Evolutionary conservation across 352 stramenopile species (phyloP), one percentile per base, ranked within the genome.

Genomic region (Detonula confervacea): DNA sequence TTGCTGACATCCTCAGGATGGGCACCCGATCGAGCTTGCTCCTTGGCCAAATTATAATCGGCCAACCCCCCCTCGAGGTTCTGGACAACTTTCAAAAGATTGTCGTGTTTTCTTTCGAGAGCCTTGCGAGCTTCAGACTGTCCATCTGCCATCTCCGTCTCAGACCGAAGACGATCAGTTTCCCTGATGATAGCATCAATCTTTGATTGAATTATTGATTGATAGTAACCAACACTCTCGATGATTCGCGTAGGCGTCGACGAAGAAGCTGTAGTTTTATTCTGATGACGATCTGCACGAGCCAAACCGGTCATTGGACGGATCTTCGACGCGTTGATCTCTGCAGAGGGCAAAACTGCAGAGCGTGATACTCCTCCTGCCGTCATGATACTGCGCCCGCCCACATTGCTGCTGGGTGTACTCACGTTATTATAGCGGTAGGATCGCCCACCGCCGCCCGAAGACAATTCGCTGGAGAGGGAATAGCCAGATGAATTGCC

Each of bases 31-130:
- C 66, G 51, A 39, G 55, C 25, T 3, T 74, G 51, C 3, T 74
- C 74, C 35, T 62, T 62, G 33, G 74, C 74, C 37, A 83, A 37
- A 22, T 83, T 77, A 25, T 65, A 70, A 52, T 83, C 74, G 18
- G 59, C 60, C 11, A 83, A 12, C n/a, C 61, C 22, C 42, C 57
- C 52, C 42, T 83, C 74, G 2, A 83, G 22, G 7, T 56, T 39
- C 37, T 69, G 47, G 0, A 83, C 52, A 22, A 51, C 24, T 16
- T 73, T 59, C 12, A 65, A 37, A 18, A 63, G 46, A 55, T 62
- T 44, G 6, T 68, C 63, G 22, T 69, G 60, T 4, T 73, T 42
- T 2, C 44, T 63, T 44, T 83, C 57, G 14, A 77, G 11, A 42
- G 63, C 56, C 25, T 37, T 56, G 11, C 65, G 65, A 46, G 33